Evolutionary conservation across 139 green algal species (phyloP), one percentile per base, ranked within the genome.

Genomic region (Mychonastes homosphaera): DNA sequence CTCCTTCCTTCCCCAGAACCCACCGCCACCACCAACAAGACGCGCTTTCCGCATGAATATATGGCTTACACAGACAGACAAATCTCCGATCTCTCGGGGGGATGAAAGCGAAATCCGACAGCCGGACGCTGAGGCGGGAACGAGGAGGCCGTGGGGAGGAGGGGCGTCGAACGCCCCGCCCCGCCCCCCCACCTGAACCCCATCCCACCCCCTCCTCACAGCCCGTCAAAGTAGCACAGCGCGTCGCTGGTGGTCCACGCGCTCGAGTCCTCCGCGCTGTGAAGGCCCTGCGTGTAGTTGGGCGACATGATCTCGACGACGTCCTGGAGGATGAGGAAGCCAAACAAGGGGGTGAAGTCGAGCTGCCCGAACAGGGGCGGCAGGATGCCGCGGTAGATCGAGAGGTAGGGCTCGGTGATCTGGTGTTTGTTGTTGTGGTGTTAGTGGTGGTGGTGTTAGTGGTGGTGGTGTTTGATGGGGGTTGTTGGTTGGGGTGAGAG

Each of bases 351-450:
- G 9, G 91, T 98, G 72, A 98, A 88, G 74, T 98, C 91, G 62
- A 98, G 91, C 58, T 85, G 85, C 10, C 90, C 90, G 61, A 96
- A 84, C 45, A 98, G 71, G 3, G 91, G 90, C 8, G 91, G 91
- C 46, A 98, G 76, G 56, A 98, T 76, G 41, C 84, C 84, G 15
- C 83, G 80, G 79, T 95, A 98, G 61, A 98, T 79, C 73, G 95
- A 93, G 28, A 98, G 78, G 75, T 98, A 98, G 4, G 91, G 91
- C 79, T 97, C 91, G 9, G 91, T 98, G 56, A 95, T 83, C 83
- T 94, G 81, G 52, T 41, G 21, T n/a, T n/a, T 52, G 44, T n/a
- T n/a, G 8, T 27, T 18, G 18, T 56, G 24, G 27, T 40, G 48
- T 19, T 40, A 15, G 15, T 21, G 39, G 15, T 46, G 39, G 16